phyloP scores from a whole-genome alignment of 495 filamentous ascomycete species.

The Penicillium pulvis region DNA sequence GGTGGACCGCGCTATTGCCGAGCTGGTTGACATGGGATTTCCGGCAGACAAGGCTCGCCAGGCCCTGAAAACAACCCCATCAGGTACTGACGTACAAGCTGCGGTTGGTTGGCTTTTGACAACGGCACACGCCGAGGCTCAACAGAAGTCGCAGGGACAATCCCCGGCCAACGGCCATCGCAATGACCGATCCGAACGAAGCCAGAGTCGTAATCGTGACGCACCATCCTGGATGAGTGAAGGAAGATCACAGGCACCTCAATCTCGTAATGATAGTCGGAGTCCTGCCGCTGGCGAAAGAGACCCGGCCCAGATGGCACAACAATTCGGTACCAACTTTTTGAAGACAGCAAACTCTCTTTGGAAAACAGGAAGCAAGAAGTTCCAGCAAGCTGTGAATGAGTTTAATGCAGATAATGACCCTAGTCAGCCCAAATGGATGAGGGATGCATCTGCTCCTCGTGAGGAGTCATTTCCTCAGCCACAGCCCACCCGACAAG shows the following conservation, averaged over 20 bases:
- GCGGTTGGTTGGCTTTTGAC: constrained; percentile 90
- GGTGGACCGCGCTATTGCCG: constrained; percentile 80
- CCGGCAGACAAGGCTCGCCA: constrained; percentile 73
- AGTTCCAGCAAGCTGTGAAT: constrained; percentile 89
- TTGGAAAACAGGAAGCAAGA: constrained; percentile 93
- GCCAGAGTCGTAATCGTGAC: constrained; percentile 41
- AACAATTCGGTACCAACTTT: constrained; percentile 77
- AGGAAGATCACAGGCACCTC: constrained; percentile 32
- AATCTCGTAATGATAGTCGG: constrained; percentile 50
- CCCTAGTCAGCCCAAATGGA: constrained; percentile 89
- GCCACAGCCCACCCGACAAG: constrained; percentile 20
- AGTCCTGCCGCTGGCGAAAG: constrained; percentile 65
- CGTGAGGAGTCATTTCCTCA: constrained; percentile 30
- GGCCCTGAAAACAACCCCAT: constrained; percentile 76
- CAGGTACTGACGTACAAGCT: constrained; percentile 78
- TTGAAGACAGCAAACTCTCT: constrained; percentile 92
- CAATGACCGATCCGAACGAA: constrained; percentile 37
- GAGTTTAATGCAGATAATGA: constrained; percentile 86
- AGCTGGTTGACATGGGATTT: constrained; percentile 96
- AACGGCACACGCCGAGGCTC: constrained; percentile 77
- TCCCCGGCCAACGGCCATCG: constrained; percentile 33
- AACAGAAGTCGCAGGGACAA: constrained; percentile 55
- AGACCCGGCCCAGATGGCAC: constrained; percentile 78
- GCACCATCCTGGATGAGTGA: constrained; percentile 43
- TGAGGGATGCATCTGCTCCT: constrained; percentile 66